Evolutionary conservation across 306 rosid species (phyloP).

Genomic region (Canavalia ensiformis): DNA sequence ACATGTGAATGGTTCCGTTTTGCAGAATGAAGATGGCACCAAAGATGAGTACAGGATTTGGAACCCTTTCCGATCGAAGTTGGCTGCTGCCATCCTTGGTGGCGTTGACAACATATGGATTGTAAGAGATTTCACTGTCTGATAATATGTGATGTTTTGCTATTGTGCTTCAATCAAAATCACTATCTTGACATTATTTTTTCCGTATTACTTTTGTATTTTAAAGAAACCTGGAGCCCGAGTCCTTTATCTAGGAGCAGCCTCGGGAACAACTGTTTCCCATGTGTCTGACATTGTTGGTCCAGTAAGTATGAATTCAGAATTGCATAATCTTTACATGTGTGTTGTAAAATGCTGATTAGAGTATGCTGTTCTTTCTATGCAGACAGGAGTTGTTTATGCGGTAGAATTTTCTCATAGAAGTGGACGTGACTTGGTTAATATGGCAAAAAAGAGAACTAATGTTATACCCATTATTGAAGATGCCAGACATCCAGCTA

Average conservation of each 20-base stretch:
- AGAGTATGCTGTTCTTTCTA: background rate
- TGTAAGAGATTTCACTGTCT: constrained; percentile 50
- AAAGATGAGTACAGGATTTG: constrained; percentile 86
- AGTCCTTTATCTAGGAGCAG: constrained; percentile 94
- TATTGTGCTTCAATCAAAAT: background rate
- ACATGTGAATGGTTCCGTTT: background rate
- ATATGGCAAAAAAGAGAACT: constrained; percentile 94
- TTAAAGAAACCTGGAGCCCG: constrained; percentile 81
- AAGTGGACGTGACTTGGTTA: constrained; percentile 96
- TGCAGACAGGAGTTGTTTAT: constrained; percentile 86
- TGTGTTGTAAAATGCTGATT: background rate
- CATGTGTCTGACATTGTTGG: constrained; percentile 98
- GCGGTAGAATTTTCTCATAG: constrained; percentile 97
- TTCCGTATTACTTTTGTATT: background rate
- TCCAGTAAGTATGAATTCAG: constrained; percentile 62
- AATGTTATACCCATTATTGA: constrained; percentile 92
- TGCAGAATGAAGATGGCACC: constrained; percentile 84
- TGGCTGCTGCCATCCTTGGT: constrained; percentile 92
- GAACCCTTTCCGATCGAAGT: constrained; percentile 97
- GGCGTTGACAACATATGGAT: constrained; percentile 91
- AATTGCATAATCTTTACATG: background rate
- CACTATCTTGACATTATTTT: background rate
- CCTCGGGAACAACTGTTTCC: constrained; percentile 95
- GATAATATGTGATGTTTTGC: too few relatives aligned
- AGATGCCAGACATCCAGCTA: constrained; percentile 97